These are phyloP conservation scores for Bifiguratus adelaidae DNA, from an alignment of 192 early-diverging fungal genomes.

Conservation along the genomic window DNA sequence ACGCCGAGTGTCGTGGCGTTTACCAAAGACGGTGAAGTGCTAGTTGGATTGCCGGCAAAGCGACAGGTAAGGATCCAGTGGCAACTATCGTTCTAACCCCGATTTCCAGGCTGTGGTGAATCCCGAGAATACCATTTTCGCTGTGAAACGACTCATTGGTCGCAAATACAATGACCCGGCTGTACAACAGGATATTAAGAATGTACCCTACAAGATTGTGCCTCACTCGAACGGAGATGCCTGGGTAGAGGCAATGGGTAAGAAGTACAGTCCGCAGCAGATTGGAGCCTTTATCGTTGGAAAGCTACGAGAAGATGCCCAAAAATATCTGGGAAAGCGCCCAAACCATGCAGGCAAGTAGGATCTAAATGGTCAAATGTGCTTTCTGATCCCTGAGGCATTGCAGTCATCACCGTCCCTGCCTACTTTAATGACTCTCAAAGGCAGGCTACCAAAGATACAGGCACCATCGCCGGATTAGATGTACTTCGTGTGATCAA, in stretches of 20 bases:
- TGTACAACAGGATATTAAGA: conserved; percentile 84
- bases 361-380: not conserved
- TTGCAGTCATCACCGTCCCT: conserved; percentile 79
- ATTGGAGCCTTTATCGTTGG: conserved; percentile 95
- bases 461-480: conserved; percentile 70
- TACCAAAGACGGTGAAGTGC: conserved; percentile 83
- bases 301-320: conserved; percentile 99
- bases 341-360: conserved; percentile 59
- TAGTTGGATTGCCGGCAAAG: conserved; percentile 95
- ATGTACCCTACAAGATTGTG: conserved; percentile 92
- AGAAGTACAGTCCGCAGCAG: conserved; percentile 93
- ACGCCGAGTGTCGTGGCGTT: conserved; percentile 88
- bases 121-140: conserved; percentile 97
- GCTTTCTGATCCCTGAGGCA: not conserved
- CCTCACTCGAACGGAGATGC: conserved; percentile 94
- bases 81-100: not conserved
- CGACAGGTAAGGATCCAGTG: conserved; percentile 52
- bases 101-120: conserved; percentile 77
- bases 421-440: conserved; percentile 90
- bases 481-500: conserved; percentile 80
- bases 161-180: conserved; percentile 81
- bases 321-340: conserved; percentile 64
- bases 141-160: conserved; percentile 95
- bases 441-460: conserved; percentile 81
- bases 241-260: conserved; percentile 93